A percentile compares a stretch with the other conserved stretches of the same genome.
Conservation (phyloP, 768 basidiomycete genomes). For the Tulasnella sp. region DNA sequence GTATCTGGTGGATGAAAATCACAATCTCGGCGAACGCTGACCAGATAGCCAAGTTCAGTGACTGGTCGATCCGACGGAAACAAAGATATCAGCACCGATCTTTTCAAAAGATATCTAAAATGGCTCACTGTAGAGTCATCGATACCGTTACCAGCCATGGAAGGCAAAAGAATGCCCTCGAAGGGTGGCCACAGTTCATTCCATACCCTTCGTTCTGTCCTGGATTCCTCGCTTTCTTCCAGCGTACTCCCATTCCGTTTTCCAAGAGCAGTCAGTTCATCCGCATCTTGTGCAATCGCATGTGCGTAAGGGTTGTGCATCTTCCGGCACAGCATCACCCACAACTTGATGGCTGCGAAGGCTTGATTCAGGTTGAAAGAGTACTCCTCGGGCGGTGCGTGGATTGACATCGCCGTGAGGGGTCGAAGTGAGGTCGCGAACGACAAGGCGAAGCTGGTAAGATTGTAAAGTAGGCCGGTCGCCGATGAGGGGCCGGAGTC, state of each 20-base stretch:
- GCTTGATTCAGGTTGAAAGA: slow-evolving; percentile 56
- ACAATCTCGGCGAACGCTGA: slow-evolving; percentile 57
- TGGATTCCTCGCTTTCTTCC: slow-evolving; percentile 17
- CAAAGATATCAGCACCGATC: background rate
- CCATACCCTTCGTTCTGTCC: slow-evolving; percentile 42
- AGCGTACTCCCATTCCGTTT: background rate
- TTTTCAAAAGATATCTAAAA: background rate
- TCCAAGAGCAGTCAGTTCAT: background rate
- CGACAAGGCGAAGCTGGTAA: slow-evolving; percentile 38
- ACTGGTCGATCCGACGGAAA: slow-evolving; percentile 28
- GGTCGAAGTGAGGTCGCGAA: slow-evolving; percentile 38
- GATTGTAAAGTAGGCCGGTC: slow-evolving; percentile 38
- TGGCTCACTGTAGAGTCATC: background rate
- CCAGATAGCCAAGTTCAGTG: slow-evolving; percentile 41
- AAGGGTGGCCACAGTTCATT: slow-evolving; percentile 69
- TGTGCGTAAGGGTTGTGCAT: background rate
- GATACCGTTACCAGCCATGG: background rate
- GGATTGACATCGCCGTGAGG: slow-evolving; percentile 29
- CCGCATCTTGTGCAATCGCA: background rate
- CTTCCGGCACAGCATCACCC: slow-evolving; percentile 49
- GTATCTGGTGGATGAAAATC: slow-evolving; percentile 47
- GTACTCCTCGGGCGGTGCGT: slow-evolving; percentile 32
- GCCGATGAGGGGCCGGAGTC: slow-evolving; percentile 29
- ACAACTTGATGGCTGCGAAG: slow-evolving; percentile 56
- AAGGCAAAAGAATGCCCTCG: slow-evolving; percentile 26